phyloP scores from a whole-genome alignment of 345 rosid species.

The Lenwebbia sp. region DNA sequence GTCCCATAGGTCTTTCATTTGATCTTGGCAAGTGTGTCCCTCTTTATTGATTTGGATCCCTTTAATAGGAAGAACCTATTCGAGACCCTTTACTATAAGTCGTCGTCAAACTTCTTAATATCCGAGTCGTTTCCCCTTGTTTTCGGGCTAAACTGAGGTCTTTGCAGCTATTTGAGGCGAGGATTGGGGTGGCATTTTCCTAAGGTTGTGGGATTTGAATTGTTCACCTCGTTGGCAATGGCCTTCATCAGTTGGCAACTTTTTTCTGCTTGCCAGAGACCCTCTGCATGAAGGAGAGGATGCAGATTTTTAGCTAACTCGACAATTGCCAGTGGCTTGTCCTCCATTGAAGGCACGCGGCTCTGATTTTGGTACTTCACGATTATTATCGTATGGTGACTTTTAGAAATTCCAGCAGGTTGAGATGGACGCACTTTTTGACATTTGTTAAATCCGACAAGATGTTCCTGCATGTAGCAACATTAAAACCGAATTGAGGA shows the following conservation, averaged over 20 bases:
- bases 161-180: conserved; percentile 69
- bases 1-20: not conserved
- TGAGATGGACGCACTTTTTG: not conserved
- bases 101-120: not conserved
- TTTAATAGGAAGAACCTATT: not conserved
- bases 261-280: conserved; percentile 77
- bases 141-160: not conserved
- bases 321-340: not conserved
- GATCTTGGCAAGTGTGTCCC: not conserved
- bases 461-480: not conserved
- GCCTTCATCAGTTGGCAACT: conserved; percentile 93
- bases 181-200: conserved; percentile 92
- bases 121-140: not conserved
- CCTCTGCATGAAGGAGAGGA: conserved; percentile 36
- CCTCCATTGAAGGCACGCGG: not conserved
- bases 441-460: not conserved
- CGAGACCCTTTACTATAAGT: not conserved
- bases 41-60: not conserved
- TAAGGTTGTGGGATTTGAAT: conserved; percentile 79
- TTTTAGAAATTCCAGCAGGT: not conserved
- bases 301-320: not conserved
- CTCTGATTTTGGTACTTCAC: not conserved
- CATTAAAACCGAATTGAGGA: not conserved
- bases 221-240: conserved; percentile 69
- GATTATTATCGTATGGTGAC: not conserved